These are phyloP conservation scores for Oryza brachyantha DNA, from an alignment of 176 grass and related monocot genomes.

Conservation along the genomic window DNA sequence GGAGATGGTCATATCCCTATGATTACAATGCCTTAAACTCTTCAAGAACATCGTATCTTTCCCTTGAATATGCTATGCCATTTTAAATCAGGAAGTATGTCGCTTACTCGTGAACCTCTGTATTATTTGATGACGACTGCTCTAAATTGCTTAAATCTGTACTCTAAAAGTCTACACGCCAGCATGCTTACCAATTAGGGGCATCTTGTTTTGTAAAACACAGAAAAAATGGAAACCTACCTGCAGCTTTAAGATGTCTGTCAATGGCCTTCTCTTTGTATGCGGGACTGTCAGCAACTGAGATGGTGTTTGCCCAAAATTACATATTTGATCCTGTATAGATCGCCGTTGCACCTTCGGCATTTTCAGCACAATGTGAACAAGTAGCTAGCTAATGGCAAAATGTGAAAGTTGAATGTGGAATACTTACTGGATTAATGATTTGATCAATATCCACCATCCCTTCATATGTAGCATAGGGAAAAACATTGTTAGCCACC, in stretches of 20 bases:
- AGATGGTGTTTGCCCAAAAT: conserved; percentile 95
- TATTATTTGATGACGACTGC: not conserved
- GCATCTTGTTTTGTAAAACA: not conserved
- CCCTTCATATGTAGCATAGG: conserved; percentile 87
- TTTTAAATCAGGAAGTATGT: not conserved
- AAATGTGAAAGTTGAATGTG: conserved; percentile 17
- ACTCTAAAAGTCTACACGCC: conserved; percentile 13
- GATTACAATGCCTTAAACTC: conserved; percentile 8
- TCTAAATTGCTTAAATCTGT: conserved; percentile 19
- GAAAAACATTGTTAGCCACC: conserved; percentile 88
- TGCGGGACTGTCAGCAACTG: conserved; percentile 81
- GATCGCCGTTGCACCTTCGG: conserved; percentile 70
- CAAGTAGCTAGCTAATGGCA: conserved; percentile 10
- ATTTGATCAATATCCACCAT: conserved; percentile 94
- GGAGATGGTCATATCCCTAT: conserved; percentile 18
- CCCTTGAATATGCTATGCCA: not conserved
- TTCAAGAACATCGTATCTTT: conserved; percentile 7
- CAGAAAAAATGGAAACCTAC: conserved; percentile 35
- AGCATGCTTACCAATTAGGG: conserved; percentile 4
- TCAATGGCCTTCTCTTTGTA: conserved; percentile 56
- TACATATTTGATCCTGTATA: conserved; percentile 82
- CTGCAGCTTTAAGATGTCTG: conserved; percentile 83
- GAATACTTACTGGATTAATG: conserved; percentile 68
- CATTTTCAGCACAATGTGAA: conserved; percentile 37
- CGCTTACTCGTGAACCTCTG: conserved; percentile 6